Evolutionary conservation across 78 protist species (phyloP), one percentile per base, ranked within the genome.

Genomic region (Creolimax fragrantissima): DNA sequence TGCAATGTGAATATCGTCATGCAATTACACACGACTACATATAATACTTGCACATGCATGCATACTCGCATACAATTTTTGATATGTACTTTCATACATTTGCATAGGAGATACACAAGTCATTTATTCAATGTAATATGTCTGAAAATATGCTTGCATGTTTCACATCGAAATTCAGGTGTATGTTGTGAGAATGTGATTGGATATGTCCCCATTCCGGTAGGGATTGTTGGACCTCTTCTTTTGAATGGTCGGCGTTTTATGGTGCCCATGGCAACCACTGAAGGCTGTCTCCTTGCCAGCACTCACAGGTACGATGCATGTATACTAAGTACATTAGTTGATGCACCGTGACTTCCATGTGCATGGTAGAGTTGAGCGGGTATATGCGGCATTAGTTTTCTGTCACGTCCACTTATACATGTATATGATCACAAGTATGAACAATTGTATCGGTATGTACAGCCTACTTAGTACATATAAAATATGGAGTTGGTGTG

Each of bases 271-370:
- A 83, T 97, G 96, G 97, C 98, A 11, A 97, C 98, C 42, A 95
- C 96, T n/a, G 98, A 97, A 88, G 98, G 98, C 44, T 24, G 91
- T 35, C 92, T 97, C 24, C 92, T 97, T 6, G 98, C 98, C 17
- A 35, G 91, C 41, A 94, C 96, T 3, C 89, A 94, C 47, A 89
- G 98, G 5, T 97, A 98, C 45, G 92, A 44, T 85, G 84, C 83
- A 96, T 97, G 32, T 45, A 95, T 44, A 44, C 74, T n/a, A 41
- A 2, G 58, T 2, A 81, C 2, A 39, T 24, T 17, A 39, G 17
- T 85, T 24, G 43, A 32, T n/a, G 32, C 32, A 66, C 81, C 43
- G 35, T 41, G 43, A 37, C 24, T 35, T 85, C 43, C 24, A 41
- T 85, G 43, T 85, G 74, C n/a, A 17, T 85, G 43, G 43, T 17